Evolutionary conservation across 1,139 yeast species (phyloP).

Genomic region (Pichia sp.): DNA sequence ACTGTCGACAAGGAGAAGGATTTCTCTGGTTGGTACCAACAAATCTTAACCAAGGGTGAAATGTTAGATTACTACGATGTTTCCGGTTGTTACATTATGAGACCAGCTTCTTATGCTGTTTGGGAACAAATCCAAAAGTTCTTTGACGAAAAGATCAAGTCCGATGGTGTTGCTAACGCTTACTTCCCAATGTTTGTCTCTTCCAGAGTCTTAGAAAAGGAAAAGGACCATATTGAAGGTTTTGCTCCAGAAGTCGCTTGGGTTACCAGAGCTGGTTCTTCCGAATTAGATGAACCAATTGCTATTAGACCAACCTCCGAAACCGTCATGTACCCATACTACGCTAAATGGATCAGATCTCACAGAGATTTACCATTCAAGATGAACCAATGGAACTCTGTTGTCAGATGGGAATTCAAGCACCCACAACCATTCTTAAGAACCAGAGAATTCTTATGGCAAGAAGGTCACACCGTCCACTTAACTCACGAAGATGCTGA

Average conservation of each 20-base stretch:
- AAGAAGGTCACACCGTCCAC: conserved; percentile 99
- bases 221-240: conserved; percentile 98
- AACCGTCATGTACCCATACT: conserved; percentile 99
- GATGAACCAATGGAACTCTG: conserved; percentile 99
- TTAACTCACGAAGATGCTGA: conserved; percentile 78
- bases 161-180: conserved; percentile 89
- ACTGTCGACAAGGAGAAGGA: conserved; percentile 91
- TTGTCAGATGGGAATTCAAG: conserved; percentile 99
- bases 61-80: conserved; percentile 98
- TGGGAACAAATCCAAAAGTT: conserved; percentile 95
- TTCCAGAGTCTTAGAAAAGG: conserved; percentile 87
- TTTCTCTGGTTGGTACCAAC: conserved; percentile 97
- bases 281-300: conserved; percentile 96
- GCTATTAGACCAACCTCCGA: conserved; percentile 99
- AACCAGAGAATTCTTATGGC: conserved; percentile 99
- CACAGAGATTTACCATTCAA: conserved; percentile 97
- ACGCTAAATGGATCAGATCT: conserved; percentile 98
- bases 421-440: conserved; percentile 99
- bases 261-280: conserved; percentile 95
- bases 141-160: conserved; percentile 79
- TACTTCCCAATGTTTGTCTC: conserved; percentile 99
- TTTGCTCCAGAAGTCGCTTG: conserved; percentile 99
- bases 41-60: conserved; percentile 93
- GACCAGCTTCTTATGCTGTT: conserved; percentile 91
- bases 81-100: conserved; percentile 96